Base-by-base conservation (phyloP, 108 stramenopile genomes). In the Discostella pseudostelligera region DNA sequence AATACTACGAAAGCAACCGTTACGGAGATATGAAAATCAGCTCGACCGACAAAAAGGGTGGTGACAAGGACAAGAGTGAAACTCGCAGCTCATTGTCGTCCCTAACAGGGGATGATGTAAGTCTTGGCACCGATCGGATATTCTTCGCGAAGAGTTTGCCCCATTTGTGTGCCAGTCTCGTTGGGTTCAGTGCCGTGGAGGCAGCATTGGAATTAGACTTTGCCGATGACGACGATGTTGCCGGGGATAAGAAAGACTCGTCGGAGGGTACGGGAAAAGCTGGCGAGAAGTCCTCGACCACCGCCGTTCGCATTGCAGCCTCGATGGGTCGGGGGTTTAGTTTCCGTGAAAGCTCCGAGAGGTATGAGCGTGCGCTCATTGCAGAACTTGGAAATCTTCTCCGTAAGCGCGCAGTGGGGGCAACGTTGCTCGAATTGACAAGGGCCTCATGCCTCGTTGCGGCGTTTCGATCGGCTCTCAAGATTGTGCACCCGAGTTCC, bases 101-200 rank as follows among this genome's bases (percentile, higher is more conserved):
- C 0, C 55, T 94, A 32, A 94, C 93, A 0, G 93, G 93, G 48
- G 93, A 94, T 67, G 93, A 94, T 77, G 88, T 94, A 22, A 88
- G 85, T 60, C 74, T 91, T 22, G 90, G 93, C 11, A 92, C 90
- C 0, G 90, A 92, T 64, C 82, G 90, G 11, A 87, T 92, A 59
- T 94, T 89, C 75, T 94, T 90, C 67, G 88, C 88, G 39, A 89
- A 91, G 59, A 88, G 87, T 62, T 46, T 94, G 43, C 88, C 93
- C 12, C 90, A 91, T 65, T 62, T 94, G 53, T 94, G 93, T 62
- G 80, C 93, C 22, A 87, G 85, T 59, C 79, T 94, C 13, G 87
- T 89, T 19, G 93, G 93, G 39, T 94, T 94, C 45, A 88, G 88
- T 70, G 93, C 93, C 25, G 88, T 94, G 0, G 93, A 94, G 80